phyloP scores from a whole-genome alignment of 345 rosid species.

The Theobroma cacao region DNA sequence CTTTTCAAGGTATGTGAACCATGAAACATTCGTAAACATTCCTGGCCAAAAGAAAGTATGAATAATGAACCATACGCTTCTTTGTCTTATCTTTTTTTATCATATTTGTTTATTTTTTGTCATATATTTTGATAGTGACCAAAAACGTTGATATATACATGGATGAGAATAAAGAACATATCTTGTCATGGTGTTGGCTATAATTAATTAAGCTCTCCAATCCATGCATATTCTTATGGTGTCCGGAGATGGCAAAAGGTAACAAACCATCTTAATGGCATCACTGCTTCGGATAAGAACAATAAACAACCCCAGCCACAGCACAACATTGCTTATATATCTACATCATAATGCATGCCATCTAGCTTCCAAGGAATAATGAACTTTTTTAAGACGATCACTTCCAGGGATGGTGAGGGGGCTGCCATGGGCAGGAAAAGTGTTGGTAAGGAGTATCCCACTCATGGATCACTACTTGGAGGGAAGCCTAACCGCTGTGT shows the following conservation, averaged over 20 bases:
- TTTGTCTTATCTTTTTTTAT: no score
- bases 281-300: background rate
- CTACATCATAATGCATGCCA: background rate
- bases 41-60: background rate
- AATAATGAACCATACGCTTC: background rate
- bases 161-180: conserved; percentile 13
- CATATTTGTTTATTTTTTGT: no score
- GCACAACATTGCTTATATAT: background rate
- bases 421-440: background rate
- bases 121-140: background rate
- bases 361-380: background rate
- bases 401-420: background rate
- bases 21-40: background rate
- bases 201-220: background rate
- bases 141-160: background rate
- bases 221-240: conserved; percentile 1
- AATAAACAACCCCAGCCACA: background rate
- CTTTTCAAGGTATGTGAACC: background rate
- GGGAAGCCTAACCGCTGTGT: conserved; percentile 32
- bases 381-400: background rate
- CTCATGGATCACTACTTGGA: background rate
- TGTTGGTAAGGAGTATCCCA: background rate
- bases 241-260: background rate
- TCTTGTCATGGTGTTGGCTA: conserved; percentile 6
- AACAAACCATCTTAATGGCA: background rate